Conservation (phyloP, 78 protist genomes). For the Protostelium mycophagum region DNA sequence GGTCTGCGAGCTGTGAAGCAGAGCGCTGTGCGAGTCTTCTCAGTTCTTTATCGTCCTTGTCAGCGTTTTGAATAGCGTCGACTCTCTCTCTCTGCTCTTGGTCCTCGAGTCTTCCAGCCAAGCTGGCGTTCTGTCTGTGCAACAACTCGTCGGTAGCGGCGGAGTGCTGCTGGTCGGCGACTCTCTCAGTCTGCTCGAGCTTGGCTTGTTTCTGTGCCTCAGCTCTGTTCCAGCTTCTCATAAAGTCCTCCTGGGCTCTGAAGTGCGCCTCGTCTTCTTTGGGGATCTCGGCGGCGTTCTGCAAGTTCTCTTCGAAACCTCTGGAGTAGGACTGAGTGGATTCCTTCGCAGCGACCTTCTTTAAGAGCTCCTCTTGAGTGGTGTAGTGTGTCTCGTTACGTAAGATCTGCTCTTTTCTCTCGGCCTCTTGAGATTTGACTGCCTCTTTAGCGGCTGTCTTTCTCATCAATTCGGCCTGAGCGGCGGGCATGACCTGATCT, state of each 20-base stretch:
- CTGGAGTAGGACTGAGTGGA: background rate
- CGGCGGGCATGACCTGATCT: background rate
- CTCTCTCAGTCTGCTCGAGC: background rate
- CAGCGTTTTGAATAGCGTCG: background rate
- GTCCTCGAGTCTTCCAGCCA: background rate
- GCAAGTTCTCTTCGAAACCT: background rate
- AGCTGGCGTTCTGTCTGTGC: background rate
- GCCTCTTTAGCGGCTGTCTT: background rate
- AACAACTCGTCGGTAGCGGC: background rate
- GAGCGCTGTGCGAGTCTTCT: background rate
- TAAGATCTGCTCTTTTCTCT: background rate
- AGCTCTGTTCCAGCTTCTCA: background rate
- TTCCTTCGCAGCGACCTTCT: background rate
- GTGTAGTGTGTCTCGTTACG: background rate
- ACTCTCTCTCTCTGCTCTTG: background rate
- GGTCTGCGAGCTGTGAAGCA: background rate
- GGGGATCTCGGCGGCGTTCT: background rate
- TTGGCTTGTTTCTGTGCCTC: background rate
- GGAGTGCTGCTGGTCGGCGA: background rate
- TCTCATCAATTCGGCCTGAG: background rate
- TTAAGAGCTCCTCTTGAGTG: background rate
- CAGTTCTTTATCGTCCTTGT: background rate
- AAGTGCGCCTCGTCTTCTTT: background rate
- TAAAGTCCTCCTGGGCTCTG: background rate
- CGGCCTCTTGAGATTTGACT: background rate